phyloP scores from a whole-genome alignment of 495 filamentous ascomycete genomes.

The Talaromyces liani region DNA sequence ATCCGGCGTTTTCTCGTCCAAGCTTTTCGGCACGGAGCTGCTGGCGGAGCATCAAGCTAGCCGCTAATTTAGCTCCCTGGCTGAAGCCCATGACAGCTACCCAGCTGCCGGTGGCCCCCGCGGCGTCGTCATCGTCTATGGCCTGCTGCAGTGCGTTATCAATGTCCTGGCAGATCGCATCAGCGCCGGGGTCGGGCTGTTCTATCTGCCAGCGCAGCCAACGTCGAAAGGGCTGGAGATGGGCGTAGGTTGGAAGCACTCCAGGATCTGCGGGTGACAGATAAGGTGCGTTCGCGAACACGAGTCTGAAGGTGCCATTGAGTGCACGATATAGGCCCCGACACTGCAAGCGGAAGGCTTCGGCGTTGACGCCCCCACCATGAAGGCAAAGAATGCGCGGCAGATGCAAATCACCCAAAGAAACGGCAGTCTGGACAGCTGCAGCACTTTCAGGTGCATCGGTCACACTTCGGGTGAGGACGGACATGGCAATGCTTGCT shows the following conservation, averaged over 20 bases:
- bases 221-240: constrained; percentile 48
- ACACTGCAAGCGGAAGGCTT: constrained; percentile 24
- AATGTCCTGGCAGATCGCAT: constrained; percentile 3
- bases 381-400: constrained; percentile 31
- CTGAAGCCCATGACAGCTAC: constrained; percentile 48
- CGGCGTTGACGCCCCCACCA: constrained; percentile 24
- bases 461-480: no score
- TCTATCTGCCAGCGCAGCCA: constrained; percentile 48
- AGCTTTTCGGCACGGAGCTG: constrained; percentile 27
- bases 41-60: constrained; percentile 38
- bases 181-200: constrained; percentile 13
- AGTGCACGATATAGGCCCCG: constrained; percentile 15
- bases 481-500: no score
- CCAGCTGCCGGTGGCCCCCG: constrained; percentile 44
- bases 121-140: constrained; percentile 10
- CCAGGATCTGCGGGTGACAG: constrained; percentile 26
- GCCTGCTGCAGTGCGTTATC: constrained; percentile 1
- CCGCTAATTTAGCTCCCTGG: constrained; percentile 55
- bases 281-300: constrained; percentile 26
- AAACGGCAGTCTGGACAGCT: not conserved
- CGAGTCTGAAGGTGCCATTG: constrained; percentile 17
- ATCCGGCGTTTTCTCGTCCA: not conserved
- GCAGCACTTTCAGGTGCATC: no score
- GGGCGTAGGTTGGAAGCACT: constrained; percentile 29
- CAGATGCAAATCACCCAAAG: constrained; percentile 7